Base-by-base conservation (phyloP, 2,329 filamentous ascomycete genomes). In the Alternaria solani region DNA sequence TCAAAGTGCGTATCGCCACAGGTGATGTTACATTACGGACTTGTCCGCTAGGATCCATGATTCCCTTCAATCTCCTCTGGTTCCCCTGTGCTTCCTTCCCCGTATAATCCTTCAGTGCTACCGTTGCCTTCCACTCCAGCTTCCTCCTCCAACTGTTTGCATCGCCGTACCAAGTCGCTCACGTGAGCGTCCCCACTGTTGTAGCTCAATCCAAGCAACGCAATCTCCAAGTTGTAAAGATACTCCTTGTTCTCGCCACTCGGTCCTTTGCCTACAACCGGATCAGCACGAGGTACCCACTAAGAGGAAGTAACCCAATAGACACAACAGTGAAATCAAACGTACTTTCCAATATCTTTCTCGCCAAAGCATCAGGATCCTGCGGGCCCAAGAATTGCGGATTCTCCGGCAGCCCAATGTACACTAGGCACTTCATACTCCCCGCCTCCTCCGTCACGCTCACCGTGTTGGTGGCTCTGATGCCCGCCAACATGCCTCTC, bases 241-340 rank as follows among this genome's bases (percentile, higher is more conserved):
- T 99, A 99, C 74, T 98, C 94, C 60, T 85, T 88, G 78, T 98
- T 98, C 75, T 90, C 87, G 1, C 95, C 95, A 79, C 93, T 97
- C 25, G 94, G 92, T 0, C 95, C 95, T 51, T 57, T 60, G 53
- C 52, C 58, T 60, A 16, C 25, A 30, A 32, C 28, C 14, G 14
- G 14, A 39, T 55, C 16, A 59, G 36, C 30, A 48, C n/a, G 20
- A 16, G 25, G 7, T 23, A 26, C 14, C 16, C 16, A 36, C 14
- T 7, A 36, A 23, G 4, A 43, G 5, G 38, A n/a, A 12, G 3
- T 8, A 20, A 1, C 18, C n/a, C n/a, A 52, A 32, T 9, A 11
- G 6, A 20, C 3, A 18, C 5, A 25, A 26, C 2, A 41, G 39
- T 6, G 16, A 16, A 14, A 43, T 3, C 3, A 8, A 34, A 47